A percentile compares a stretch with the other conserved stretches of the same genome.
These are phyloP conservation scores for Phytophthora sp. DNA, from an alignment of 352 stramenopile genomes.

Conservation along the genomic window DNA sequence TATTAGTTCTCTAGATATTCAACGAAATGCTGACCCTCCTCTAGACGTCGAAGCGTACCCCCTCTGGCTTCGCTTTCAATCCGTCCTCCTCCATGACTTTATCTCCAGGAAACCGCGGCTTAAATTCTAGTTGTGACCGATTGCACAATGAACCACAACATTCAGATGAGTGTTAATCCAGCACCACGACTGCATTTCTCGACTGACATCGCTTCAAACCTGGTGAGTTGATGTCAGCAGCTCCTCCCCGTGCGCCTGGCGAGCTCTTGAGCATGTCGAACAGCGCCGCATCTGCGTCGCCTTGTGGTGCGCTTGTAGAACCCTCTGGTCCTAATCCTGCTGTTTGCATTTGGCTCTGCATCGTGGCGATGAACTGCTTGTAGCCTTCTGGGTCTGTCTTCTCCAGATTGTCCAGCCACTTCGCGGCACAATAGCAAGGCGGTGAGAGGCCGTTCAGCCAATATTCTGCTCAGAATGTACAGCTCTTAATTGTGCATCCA, in stretches of 20 bases:
- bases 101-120: slow-evolving; percentile 67
- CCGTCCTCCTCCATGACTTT: slow-evolving; percentile 74
- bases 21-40: too few relatives aligned
- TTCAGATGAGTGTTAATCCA: not conserved
- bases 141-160: slow-evolving; percentile 4
- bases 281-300: slow-evolving; percentile 43
- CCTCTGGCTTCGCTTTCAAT: slow-evolving; percentile 60
- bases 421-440: not conserved
- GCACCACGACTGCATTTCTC: not conserved
- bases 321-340: slow-evolving; percentile 16
- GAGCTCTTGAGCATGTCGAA: slow-evolving; percentile 64
- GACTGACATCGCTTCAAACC: slow-evolving; percentile 14
- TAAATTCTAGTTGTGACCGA: slow-evolving; percentile 45
- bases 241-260: slow-evolving; percentile 8
- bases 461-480: slow-evolving; percentile 4
- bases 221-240: slow-evolving; percentile 18
- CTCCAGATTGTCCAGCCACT: slow-evolving; percentile 81
- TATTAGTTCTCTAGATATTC: not conserved
- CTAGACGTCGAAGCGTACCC: slow-evolving; percentile 40
- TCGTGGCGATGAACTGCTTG: slow-evolving; percentile 62
- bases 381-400: slow-evolving; percentile 74
- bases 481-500: not conserved
- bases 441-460: slow-evolving; percentile 9
- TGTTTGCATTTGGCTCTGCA: slow-evolving; percentile 63
- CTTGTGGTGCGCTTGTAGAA: slow-evolving; percentile 9